Base-by-base conservation (phyloP, 306 rosid genomes). In the Quillaja saponaria region DNA sequence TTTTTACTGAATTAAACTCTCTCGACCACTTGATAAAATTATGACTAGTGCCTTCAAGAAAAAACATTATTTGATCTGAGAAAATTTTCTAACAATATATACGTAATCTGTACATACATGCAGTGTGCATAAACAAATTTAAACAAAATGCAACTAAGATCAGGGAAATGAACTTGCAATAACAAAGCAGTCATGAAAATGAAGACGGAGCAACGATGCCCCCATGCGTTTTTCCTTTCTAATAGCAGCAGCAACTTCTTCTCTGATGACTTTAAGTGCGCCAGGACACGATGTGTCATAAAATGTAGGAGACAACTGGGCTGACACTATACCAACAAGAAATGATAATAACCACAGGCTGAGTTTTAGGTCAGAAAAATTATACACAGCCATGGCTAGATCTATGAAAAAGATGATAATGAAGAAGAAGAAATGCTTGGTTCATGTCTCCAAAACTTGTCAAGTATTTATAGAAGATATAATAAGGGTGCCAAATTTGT, bases 111-210 rank as follows among this genome's bases (percentile, higher is more conserved):
- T 7, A 6, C 12, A 47, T 47, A 21, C 51, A 48, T 3, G 20
- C 31, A 18, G 9, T 6, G 34, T 3, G 0, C 7, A 25, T 25
- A 25, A 25, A 25, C 4, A 25, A 25, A 25, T 25, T 11, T 19
- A 8, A 20, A 17, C 8, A 19, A 11, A 8, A 10, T 18, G 3
- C 9, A 5, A 14, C 0, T 3, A 31, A 48, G 17, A 13, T 1
- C 6, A 0, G n/a, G 55, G 0, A 71, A 52, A 37, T 35, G 38
- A 71, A 82, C 90, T 79, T 85, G 78, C 96, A 64, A 83, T 83
- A 48, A 88, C 96, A 71, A 88, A 88, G 63, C 96, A 88, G 61
- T 88, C 96, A 56, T 88, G 96, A 67, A 88, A 88, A 53, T 88
- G 96, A 61, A 88, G 94, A 51, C 96, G 96, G 0, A 88, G 96